Conservation (phyloP, 768 basidiomycete genomes). For the Pleurotus tuoliensis region DNA sequence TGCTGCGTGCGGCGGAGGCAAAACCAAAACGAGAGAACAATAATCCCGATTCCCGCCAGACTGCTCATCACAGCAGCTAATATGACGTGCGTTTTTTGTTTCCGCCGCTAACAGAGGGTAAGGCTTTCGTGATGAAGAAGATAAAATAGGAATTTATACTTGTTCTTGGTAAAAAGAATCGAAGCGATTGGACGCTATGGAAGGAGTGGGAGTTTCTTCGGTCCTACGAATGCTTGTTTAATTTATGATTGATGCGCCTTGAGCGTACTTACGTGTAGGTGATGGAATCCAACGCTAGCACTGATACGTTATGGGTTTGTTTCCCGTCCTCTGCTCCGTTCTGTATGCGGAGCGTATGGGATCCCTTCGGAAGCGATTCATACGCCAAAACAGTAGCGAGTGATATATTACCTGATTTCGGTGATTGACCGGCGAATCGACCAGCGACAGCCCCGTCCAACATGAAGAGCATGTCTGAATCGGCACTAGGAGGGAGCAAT, state of each 20-base stretch:
- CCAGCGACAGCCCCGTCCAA: background rate
- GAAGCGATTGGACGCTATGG: too few relatives aligned
- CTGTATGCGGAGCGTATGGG: background rate
- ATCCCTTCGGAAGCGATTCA: background rate
- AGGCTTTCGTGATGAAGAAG: too few relatives aligned
- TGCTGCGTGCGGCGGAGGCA: too few relatives aligned
- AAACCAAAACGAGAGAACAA: too few relatives aligned
- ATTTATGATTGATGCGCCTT: background rate
- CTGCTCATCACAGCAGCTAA: too few relatives aligned
- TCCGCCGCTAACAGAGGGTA: too few relatives aligned
- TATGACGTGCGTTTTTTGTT: too few relatives aligned
- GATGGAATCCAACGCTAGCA: background rate
- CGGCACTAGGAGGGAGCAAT: background rate
- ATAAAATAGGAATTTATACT: too few relatives aligned
- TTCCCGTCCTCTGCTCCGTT: background rate
- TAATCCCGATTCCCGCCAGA: too few relatives aligned
- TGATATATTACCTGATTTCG: background rate
- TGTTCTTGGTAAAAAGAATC: too few relatives aligned
- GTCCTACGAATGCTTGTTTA: too few relatives aligned
- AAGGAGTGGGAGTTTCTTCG: too few relatives aligned
- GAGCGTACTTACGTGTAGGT: background rate
- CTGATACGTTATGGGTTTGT: background rate
- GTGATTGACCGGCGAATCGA: background rate
- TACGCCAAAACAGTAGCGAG: background rate
- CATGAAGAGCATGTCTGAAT: background rate